phyloP scores from a whole-genome alignment of 2,329 filamentous ascomycete genomes.

The Scopulariopsis brevicaulis region DNA sequence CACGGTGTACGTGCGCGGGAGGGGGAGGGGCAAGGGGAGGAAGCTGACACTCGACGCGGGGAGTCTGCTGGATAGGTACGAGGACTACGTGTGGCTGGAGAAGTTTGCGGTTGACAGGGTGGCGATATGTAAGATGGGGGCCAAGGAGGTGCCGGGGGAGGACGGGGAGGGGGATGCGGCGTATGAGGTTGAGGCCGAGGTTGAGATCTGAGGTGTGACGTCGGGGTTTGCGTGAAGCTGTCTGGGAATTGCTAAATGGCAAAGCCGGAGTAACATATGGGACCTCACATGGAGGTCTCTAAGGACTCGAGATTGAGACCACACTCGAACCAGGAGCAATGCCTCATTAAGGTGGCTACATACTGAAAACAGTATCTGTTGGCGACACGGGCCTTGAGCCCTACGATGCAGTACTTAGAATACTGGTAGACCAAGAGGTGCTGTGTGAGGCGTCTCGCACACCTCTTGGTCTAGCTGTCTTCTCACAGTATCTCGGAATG shows the following conservation, averaged over 20 bases:
- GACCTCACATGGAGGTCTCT: neutral
- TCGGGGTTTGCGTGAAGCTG: neutral
- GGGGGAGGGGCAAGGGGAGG: constrained; percentile 15
- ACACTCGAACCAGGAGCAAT: too few relatives aligned
- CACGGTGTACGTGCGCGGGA: constrained; percentile 59
- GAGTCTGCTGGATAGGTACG: constrained; percentile 45
- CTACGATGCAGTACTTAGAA: too few relatives aligned
- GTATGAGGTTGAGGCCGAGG: constrained; percentile 38
- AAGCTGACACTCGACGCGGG: constrained; percentile 41
- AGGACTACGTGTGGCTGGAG: constrained; percentile 59
- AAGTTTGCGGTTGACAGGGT: constrained; percentile 57
- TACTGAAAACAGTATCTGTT: too few relatives aligned
- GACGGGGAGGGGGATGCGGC: constrained; percentile 42
- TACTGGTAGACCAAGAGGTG: too few relatives aligned
- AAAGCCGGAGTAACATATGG: neutral
- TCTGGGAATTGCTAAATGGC: neutral
- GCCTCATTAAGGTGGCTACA: too few relatives aligned
- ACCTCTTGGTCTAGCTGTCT: too few relatives aligned
- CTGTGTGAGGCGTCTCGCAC: too few relatives aligned
- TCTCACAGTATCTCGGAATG: neutral
- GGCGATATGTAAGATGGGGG: constrained; percentile 81
- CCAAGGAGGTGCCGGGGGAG: constrained; percentile 43
- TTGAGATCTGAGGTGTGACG: neutral
- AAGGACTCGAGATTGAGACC: too few relatives aligned
- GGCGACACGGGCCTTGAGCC: too few relatives aligned